phyloP scores from a whole-genome alignment of 768 basidiomycete species.

The Pleurotus citrinopileatus region DNA sequence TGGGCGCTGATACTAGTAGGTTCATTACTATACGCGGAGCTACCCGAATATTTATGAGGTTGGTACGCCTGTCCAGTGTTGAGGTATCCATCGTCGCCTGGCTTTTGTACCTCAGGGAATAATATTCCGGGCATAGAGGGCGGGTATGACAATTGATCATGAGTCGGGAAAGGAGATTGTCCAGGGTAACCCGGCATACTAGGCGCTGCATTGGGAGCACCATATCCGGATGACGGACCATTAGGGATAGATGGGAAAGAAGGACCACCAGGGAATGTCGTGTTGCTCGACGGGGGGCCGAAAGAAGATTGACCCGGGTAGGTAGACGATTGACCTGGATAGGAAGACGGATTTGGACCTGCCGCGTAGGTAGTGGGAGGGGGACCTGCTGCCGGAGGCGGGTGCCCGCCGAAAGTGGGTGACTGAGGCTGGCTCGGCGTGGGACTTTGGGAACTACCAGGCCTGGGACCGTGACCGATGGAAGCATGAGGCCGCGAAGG shows the following conservation, averaged over 20 bases:
- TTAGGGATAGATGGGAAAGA: background rate
- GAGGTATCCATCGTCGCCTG: conserved; percentile 10
- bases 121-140: conserved; percentile 4
- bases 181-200: background rate
- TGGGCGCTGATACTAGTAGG: too few relatives aligned
- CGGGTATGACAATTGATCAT: background rate
- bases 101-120: conserved; percentile 11
- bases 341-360: conserved; percentile 12
- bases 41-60: too few relatives aligned
- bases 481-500: conserved; percentile 1
- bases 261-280: conserved; percentile 14
- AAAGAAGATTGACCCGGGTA: conserved; percentile 13
- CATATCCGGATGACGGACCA: background rate
- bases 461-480: background rate
- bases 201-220: background rate
- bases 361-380: conserved; percentile 20
- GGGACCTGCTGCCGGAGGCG: conserved; percentile 17
- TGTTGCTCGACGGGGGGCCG: conserved; percentile 11
- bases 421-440: background rate
- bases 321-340: conserved; percentile 15
- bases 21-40: too few relatives aligned
- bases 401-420: background rate
- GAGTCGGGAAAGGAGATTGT: conserved; percentile 3
- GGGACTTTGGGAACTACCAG: conserved; percentile 5
- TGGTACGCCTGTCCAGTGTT: too few relatives aligned